Evolutionary conservation across 768 basidiomycete genomes (phyloP), one percentile per base, ranked within the genome.

Genomic region (Termitomyces sp.): DNA sequence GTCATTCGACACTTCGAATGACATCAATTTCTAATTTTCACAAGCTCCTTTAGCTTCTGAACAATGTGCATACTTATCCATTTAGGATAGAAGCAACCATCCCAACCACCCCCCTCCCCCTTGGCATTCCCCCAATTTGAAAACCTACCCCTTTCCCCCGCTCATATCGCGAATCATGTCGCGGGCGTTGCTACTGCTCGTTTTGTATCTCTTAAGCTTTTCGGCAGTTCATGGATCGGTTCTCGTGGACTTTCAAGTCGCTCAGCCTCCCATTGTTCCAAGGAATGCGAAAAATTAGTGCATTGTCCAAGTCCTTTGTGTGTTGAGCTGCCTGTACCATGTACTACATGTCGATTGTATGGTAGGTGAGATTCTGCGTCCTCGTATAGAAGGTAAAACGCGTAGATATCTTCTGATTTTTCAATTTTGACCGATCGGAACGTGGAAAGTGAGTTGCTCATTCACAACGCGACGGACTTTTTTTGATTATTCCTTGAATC

Each of bases 181-280:
- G 52, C 61, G 55, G 33, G 46, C 57, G 28, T 28, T 47, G 55
- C 35, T 66, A 50, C 51, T 40, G 55, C 38, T 66, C 54, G 50
- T n/a, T 38, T 28, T 59, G 41, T 59, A 44, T 37, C 49, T 60
- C 57, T 31, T 65, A 49, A 54, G 45, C 49, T 60, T 57, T 46
- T 61, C 56, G 48, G 51, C 42, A 51, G 55, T 73, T 74, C 63
- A 72, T 61, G 67, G 80, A 71, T 63, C 75, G 72, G 74, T 83
- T 71, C 68, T 90, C 3, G 72, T 74, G 58, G 73, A 73, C 66
- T 91, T 91, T 65, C 87, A 89, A 66, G 86, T 91, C 53, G 75
- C 84, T 10, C 83, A 90, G 60, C 87, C 89, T 4, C 86, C 85
- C 12, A 78, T 83, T 3, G 73, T 90, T n/a, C 87, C 89, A 11